phyloP scores from a whole-genome alignment of 805 yeast genomes.

The Candida tibetensis region DNA sequence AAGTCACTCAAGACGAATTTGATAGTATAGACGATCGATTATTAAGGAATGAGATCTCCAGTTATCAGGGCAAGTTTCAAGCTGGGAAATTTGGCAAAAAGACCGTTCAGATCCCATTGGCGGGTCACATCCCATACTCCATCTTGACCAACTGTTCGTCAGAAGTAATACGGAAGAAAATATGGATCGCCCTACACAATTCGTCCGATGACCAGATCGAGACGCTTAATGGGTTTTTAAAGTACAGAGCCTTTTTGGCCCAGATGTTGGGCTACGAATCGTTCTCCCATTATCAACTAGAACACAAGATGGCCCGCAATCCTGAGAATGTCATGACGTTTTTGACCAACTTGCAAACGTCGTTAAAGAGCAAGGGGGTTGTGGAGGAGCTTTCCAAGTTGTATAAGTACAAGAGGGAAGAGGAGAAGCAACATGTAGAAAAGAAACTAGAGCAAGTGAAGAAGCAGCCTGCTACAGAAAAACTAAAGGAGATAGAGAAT shows the following conservation, averaged over 20 bases:
- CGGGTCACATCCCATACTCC: conserved; percentile 63
- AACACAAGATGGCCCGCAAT: conserved; percentile 84
- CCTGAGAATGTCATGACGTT: conserved; percentile 77
- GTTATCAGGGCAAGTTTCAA: conserved; percentile 26
- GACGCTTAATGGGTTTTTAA: conserved; percentile 56
- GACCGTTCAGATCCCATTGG: conserved; percentile 32
- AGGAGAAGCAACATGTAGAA: conserved; percentile 1
- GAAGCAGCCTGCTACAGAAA: conserved; percentile 6
- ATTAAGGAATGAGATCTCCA: conserved; percentile 24
- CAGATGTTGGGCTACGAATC: conserved; percentile 65
- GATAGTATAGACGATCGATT: conserved; percentile 20
- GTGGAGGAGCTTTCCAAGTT: conserved; percentile 54
- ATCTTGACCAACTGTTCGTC: conserved; percentile 58
- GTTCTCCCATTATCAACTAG: conserved; percentile 76
- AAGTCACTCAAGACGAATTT: conserved; percentile 29
- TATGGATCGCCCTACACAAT: conserved; percentile 76
- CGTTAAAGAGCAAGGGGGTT: conserved; percentile 49
- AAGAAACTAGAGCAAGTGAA: background rate
- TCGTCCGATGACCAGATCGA: conserved; percentile 62
- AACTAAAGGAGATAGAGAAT: too few relatives aligned
- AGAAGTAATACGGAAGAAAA: conserved; percentile 54
- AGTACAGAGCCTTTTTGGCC: conserved; percentile 68
- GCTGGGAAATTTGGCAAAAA: conserved; percentile 3
- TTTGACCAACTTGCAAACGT: conserved; percentile 53
- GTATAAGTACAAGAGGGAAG: conserved; percentile 29